Percentiles rank a stretch among this genome's conserved stretches.
phyloP scores from a whole-genome alignment of 1,284 basidiomycete species.

The Anthracocystis walkeri region DNA sequence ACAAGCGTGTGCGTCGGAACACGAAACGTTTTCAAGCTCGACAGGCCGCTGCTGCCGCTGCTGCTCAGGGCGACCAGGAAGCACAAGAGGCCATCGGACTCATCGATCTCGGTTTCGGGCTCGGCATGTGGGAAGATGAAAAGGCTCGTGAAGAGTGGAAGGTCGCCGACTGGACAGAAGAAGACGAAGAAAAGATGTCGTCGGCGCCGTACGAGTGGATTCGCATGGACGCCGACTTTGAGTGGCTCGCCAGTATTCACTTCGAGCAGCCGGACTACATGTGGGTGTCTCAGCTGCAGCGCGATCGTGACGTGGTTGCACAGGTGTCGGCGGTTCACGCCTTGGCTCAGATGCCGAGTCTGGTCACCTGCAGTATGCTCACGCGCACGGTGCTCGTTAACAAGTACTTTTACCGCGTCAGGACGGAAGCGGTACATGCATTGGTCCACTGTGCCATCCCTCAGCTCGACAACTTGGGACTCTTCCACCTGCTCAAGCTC shows the following conservation, averaged over 20 bases:
- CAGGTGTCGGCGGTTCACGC: conserved; percentile 66
- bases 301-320: conserved; percentile 97
- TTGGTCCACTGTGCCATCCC: conserved; percentile 88
- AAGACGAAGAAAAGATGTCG: conserved; percentile 89
- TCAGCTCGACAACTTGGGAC: conserved; percentile 83
- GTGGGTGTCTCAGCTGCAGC: conserved; percentile 97
- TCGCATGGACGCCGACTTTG: conserved; percentile 97
- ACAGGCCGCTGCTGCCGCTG: conserved; percentile 90
- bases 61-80: conserved; percentile 77
- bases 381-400: conserved; percentile 92
- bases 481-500: conserved; percentile 95
- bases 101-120: conserved; percentile 94
- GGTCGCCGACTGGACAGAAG: conserved; percentile 97
- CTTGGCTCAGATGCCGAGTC: conserved; percentile 82
- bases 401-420: conserved; percentile 97
- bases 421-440: conserved; percentile 91
- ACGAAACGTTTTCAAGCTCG: conserved; percentile 94
- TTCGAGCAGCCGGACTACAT: conserved; percentile 98
- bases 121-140: conserved; percentile 87
- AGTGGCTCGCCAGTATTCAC: conserved; percentile 92
- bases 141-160: conserved; percentile 85
- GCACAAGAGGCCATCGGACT: conserved; percentile 92
- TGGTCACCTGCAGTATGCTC: conserved; percentile 89
- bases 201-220: conserved; percentile 97
- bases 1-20: conserved; percentile 93